Evolutionary conservation across 257 asterid genomes (phyloP), one percentile per base, ranked within the genome.

Genomic region (Henckelia pumila): DNA sequence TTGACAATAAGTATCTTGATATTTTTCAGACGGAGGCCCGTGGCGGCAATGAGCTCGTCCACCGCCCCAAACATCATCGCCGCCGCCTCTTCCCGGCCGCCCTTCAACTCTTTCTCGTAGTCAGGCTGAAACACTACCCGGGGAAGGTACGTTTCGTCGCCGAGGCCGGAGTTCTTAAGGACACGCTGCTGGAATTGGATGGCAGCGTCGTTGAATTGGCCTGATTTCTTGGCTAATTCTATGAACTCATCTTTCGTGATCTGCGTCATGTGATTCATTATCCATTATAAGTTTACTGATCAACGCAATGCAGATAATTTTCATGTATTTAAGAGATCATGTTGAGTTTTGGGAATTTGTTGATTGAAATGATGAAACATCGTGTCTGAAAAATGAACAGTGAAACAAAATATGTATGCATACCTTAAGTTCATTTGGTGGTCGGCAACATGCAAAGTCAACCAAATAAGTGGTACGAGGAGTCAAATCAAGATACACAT

Each of bases 391-490:
- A 28, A 28, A 13, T 59, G 9, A 60, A 7, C 8, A 60, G 17
- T 3, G 19, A 17, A 2, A 60, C 64, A n/a, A n/a, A n/a, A n/a
- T n/a, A n/a, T n/a, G n/a, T n/a, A n/a, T n/a, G n/a, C n/a, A 35
- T 70, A 87, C 95, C 91, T 87, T 84, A 3, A 82, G 77, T 66
- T 84, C 86, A 49, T 76, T 19, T 6, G 91, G 86, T n/a, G 95
- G 91, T 60, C 79, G 81, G 47, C 72, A 81, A 74, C 91, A 87
- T 3, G 86, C 74, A 32, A 84, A 87, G 67, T 84, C 90, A 5
- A 87, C 66, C 26, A 84, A 69, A 69, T 82, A 87, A 55, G 87
- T 82, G 13, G 88, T 68, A 44, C 84, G 74, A 73, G 88, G 90
- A 33, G 74, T 66, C 25, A 81, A 72, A 66, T 76, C 76, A 71